These are phyloP conservation scores for Nakazawaea pomicola DNA, from an alignment of 805 yeast species.

Conservation along the genomic window DNA sequence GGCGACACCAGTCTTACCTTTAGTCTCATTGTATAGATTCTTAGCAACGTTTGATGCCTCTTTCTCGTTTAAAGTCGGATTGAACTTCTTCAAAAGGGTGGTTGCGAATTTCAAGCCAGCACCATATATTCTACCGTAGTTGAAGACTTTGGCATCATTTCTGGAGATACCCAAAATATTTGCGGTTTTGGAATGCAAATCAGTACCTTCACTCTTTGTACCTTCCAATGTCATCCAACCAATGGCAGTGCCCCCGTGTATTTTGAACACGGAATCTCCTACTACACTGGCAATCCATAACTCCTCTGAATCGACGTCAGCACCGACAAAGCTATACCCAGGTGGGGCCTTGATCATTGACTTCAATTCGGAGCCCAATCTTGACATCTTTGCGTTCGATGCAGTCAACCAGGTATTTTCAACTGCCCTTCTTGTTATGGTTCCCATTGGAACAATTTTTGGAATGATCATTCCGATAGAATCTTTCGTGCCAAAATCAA, in stretches of 20 bases:
- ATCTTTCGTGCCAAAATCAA: constrained; percentile 18
- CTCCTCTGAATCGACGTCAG: constrained; percentile 98
- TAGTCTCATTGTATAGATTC: constrained; percentile 71
- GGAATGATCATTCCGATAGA: constrained; percentile 76
- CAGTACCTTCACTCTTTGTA: constrained; percentile 85
- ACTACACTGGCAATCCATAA: constrained; percentile 95
- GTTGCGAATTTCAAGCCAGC: constrained; percentile 93
- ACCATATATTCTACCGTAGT: constrained; percentile 96
- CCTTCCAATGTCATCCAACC: constrained; percentile 99
- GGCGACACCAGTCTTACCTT: constrained; percentile 49
- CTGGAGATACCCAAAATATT: constrained; percentile 82
- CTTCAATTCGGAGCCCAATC: constrained; percentile 93
- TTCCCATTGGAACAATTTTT: constrained; percentile 86
- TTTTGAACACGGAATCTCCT: constrained; percentile 83
- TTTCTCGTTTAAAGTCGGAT: constrained; percentile 58
- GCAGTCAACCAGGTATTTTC: constrained; percentile 98
- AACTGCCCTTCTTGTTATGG: constrained; percentile 92
- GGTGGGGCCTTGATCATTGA: constrained; percentile 80
- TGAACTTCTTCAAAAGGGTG: constrained; percentile 76
- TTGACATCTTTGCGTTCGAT: constrained; percentile 77
- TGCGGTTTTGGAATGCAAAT: constrained; percentile 92
- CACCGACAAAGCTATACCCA: constrained; percentile 92
- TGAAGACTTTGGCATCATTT: constrained; percentile 90
- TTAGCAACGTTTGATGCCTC: constrained; percentile 66
- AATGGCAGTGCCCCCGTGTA: constrained; percentile 94